Evolutionary conservation across 208 protist genomes (phyloP), one percentile per base, ranked within the genome.

Genomic region (Trypanosoma cruzi): DNA sequence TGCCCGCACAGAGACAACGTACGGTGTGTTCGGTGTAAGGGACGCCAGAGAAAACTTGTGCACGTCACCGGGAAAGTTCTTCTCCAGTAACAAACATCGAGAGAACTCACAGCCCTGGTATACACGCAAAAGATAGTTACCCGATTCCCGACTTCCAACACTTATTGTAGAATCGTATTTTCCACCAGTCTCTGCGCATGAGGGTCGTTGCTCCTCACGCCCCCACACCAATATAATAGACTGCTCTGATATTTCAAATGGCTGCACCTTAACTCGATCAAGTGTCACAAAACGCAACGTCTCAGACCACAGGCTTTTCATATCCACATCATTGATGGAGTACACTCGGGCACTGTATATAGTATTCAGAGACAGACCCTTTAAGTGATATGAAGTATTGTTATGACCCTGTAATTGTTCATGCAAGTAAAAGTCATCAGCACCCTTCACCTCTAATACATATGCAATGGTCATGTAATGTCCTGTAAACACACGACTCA

Each of bases 231-330:
- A 34, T 31, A 77, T 73, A 36, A 94, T 80, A 29, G 76, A 71
- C 29, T 82, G 82, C 79, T 97, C 92, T 16, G 89, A 86, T 46
- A 95, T 89, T 64, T 91, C 74, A 14, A 61, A 59, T 29, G 88
- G 82, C 10, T 71, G 58, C n/a, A 96, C 81, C 11, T 71, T 32
- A 28, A 97, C 34, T 24, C 65, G 85, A 46, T 64, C 77, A 54
- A 91, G 84, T 13, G 92, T 96, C 52, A 81, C 80, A 31, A 90
- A 80, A 48, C 65, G 63, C 55, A 93, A 66, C 50, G 69, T 73
- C 11, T 85, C 64, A 34, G 86, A 94, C 88, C 86, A 94, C 66
- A 93, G 49, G 49, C 84, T 92, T 32, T 61, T 60, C 64, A 80
- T 53, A 24, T 75, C 77, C 18, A 78, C 63, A 44, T 78, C 75